Evolutionary conservation across 108 stramenopile species (phyloP).

Genomic region (Discostella stelligeroides): DNA sequence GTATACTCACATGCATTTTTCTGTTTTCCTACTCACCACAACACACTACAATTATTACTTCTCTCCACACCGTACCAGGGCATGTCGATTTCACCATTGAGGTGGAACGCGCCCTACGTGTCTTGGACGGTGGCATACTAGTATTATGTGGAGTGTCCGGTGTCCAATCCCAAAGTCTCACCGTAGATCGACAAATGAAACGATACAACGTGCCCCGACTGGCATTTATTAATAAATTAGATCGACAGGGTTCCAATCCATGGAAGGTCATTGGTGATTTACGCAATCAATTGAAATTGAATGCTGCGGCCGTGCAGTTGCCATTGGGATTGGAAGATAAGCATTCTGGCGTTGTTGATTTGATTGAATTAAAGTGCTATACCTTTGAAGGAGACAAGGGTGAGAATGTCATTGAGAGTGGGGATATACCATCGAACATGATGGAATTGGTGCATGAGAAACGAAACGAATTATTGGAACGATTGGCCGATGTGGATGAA

Average conservation of each 20-base stretch:
- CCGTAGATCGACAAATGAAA: slow-evolving; percentile 99
- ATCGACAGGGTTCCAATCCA: slow-evolving; percentile 96
- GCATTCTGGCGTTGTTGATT: slow-evolving; percentile 95
- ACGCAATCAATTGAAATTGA: slow-evolving; percentile 88
- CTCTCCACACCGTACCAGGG: too few species aligned
- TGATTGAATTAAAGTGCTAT: slow-evolving; percentile 75
- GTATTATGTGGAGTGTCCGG: slow-evolving; percentile 98
- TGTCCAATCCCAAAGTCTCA: slow-evolving; percentile 98
- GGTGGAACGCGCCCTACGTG: slow-evolving; percentile 98
- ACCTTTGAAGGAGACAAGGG: slow-evolving; percentile 92
- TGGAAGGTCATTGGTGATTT: slow-evolving; percentile 86
- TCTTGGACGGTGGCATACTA: slow-evolving; percentile 97
- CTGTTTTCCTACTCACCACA: too few species aligned
- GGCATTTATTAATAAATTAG: slow-evolving; percentile 99
- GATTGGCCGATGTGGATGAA: slow-evolving; percentile 95
- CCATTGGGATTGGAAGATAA: slow-evolving; percentile 95
- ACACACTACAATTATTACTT: too few species aligned
- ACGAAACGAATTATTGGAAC: slow-evolving; percentile 88
- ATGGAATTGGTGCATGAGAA: slow-evolving; percentile 77
- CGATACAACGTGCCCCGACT: slow-evolving; percentile 98
- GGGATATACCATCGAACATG: slow-evolving; percentile 86
- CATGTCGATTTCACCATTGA: slow-evolving; percentile 97
- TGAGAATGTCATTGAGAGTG: slow-evolving; percentile 77
- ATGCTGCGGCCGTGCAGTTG: slow-evolving; percentile 96
- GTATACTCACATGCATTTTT: too few species aligned